Evolutionary conservation across 192 early-diverging fungal genomes (phyloP).

Genomic region (Rhizophagus clarus): DNA sequence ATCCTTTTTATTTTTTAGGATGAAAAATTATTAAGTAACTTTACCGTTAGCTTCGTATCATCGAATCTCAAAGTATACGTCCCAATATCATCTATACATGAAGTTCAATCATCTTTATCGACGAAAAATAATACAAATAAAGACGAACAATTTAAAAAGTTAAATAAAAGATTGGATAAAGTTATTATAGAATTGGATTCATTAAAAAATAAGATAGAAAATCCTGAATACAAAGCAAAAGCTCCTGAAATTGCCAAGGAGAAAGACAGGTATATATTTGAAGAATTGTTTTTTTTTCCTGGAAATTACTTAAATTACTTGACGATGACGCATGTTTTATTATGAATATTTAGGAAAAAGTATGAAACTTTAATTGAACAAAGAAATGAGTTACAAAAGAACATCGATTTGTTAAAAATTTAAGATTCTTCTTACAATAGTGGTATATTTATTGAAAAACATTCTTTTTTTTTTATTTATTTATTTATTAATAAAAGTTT

Average conservation of each 20-base stretch:
- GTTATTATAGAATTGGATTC: slow-evolving; percentile 34
- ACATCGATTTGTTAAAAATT: neutral
- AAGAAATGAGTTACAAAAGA: neutral
- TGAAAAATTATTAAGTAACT: neutral
- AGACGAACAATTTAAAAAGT: slow-evolving; percentile 21
- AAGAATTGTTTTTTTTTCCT: neutral
- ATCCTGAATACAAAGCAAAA: slow-evolving; percentile 33
- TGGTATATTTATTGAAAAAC: too few species aligned
- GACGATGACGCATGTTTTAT: neutral
- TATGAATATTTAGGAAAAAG: neutral
- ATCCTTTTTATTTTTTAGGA: neutral
- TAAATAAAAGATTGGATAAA: slow-evolving; percentile 40
- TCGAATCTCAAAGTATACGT: slow-evolving; percentile 41
- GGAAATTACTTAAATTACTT: too few species aligned
- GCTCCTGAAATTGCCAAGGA: slow-evolving; percentile 38
- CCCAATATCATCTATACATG: slow-evolving; percentile 37
- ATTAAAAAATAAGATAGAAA: slow-evolving; percentile 33
- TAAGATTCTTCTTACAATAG: too few species aligned
- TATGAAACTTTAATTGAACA: neutral
- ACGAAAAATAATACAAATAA: slow-evolving; percentile 24
- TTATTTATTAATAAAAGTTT: too few species aligned
- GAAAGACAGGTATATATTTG: slow-evolving; percentile 40
- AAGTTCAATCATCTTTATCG: slow-evolving; percentile 31
- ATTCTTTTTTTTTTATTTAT: too few species aligned
- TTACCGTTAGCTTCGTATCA: slow-evolving; percentile 33